Percentiles rank a stretch among this genome's conserved stretches.
These are phyloP conservation scores for Diaporthe velutina DNA, from an alignment of 2,329 filamentous ascomycete species.

Conservation along the genomic window DNA sequence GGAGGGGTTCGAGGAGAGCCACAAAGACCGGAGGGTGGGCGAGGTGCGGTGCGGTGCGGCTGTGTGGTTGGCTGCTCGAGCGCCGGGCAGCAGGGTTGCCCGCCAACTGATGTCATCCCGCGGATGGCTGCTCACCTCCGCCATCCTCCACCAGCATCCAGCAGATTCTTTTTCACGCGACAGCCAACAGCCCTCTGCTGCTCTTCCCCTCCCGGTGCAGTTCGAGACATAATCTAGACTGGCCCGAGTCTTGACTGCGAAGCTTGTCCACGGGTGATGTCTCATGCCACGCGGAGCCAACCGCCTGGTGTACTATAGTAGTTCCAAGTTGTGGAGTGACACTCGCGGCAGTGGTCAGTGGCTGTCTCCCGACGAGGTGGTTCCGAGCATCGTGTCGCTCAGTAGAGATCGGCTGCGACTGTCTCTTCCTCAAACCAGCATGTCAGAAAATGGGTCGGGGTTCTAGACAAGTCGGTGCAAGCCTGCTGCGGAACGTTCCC, in stretches of 20 bases:
- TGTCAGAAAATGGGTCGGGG: slow-evolving; percentile 26
- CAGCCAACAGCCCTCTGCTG: not conserved
- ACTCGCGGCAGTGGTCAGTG: not conserved
- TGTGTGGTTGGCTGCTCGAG: slow-evolving; percentile 19
- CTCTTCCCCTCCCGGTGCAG: not conserved
- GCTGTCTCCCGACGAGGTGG: not conserved
- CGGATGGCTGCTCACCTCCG: not conserved
- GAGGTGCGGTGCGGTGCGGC: not conserved
- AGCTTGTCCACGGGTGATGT: not conserved
- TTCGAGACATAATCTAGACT: not conserved
- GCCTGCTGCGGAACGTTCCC: not conserved
- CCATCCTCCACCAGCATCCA: not conserved
- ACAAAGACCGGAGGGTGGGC: not conserved
- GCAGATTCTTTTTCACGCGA: not conserved
- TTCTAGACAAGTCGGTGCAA: slow-evolving; percentile 21
- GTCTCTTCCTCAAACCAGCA: not conserved
- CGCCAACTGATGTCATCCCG: slow-evolving; percentile 21
- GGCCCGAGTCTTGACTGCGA: not conserved
- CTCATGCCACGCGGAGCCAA: slow-evolving; percentile 11
- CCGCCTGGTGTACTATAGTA: not conserved
- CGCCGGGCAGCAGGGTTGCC: slow-evolving; percentile 7
- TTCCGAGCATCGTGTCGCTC: slow-evolving; percentile 2
- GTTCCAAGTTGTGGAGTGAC: not conserved
- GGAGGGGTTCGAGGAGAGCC: not conserved
- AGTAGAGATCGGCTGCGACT: slow-evolving; percentile 1